Evolutionary conservation across 2,329 filamentous ascomycete genomes (phyloP), one percentile per base, ranked within the genome.

Genomic region (Achaetomium macrosporum): DNA sequence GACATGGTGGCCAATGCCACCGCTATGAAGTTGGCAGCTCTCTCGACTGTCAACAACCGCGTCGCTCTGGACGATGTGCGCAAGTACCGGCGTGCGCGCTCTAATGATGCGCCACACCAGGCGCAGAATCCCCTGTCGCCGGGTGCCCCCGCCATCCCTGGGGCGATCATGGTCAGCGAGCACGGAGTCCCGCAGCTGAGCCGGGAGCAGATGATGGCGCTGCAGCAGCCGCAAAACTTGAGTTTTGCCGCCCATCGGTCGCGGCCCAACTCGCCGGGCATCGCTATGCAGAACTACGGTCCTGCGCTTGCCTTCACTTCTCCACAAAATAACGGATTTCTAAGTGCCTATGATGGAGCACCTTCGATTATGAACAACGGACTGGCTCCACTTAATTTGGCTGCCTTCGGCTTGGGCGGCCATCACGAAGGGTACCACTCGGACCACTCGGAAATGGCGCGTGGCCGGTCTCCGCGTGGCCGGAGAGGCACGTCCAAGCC

Each of bases 1-100:
- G 93, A 99, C 65, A 97, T 97, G 92, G 87, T 99, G 53, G 93
- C 93, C 54, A 99, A 97, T 67, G 93, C 93, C 25, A 97, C 93
- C 15, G 93, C 93, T 19, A 99, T 99, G 93, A 99, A 99, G 71
- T 81, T 99, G 47, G 93, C 93, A 42, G 93, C 93, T 16, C 77
- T 99, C 42, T 97, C 92, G 5, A 99, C 93, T 2, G 93, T 99
- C 46, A 99, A 97, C 75, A 99, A 97, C 70, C 88, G 93, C 40
- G 96, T 99, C 64, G 91, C 93, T 48, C 78, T 99, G 54, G 93
- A 99, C 64, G 93, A 99, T 68, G 92, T 95, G 57, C 89, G 91
- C 65, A 97, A 97, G 73, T 97, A 93, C 71, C 89, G 93, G 59
- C 88, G 92, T 55, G 84, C 90, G 60, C 84, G 91, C 55, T 96